These are phyloP conservation scores for Kazachstania bromeliacearum DNA, from an alignment of 805 yeast genomes.

Conservation along the genomic window DNA sequence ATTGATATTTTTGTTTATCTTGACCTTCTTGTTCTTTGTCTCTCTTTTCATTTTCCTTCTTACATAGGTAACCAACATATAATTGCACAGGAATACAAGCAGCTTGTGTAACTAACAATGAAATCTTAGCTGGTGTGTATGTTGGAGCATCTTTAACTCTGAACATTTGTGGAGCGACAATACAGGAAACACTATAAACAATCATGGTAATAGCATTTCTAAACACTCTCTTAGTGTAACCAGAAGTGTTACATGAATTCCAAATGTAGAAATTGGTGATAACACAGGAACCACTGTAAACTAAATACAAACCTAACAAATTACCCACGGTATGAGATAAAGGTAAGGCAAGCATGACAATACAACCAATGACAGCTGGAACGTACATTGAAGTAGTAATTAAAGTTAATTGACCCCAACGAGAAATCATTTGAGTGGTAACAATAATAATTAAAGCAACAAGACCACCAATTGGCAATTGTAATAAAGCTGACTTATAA, in stretches of 20 bases:
- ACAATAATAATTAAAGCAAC: conserved; percentile 35
- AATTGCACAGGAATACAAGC: conserved; percentile 37
- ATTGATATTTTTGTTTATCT: conserved; percentile 33
- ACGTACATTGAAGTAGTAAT: conserved; percentile 33
- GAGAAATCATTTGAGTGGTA: conserved; percentile 32
- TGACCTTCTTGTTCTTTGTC: conserved; percentile 32
- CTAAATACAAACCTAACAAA: conserved; percentile 39
- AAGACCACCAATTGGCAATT: conserved; percentile 49
- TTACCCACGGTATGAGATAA: conserved; percentile 36
- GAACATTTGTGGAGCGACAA: conserved; percentile 59
- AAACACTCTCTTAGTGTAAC: conserved; percentile 47
- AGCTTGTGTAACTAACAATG: conserved; percentile 42
- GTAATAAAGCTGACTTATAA: conserved; percentile 39
- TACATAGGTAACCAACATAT: conserved; percentile 35
- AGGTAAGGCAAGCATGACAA: conserved; percentile 34
- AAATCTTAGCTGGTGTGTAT: conserved; percentile 49
- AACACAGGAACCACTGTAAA: conserved; percentile 47
- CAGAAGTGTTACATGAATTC: conserved; percentile 55
- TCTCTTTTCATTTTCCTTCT: conserved; percentile 42
- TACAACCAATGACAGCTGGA: conserved; percentile 43
- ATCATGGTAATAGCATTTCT: conserved; percentile 48
- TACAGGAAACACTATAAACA: conserved; percentile 48
- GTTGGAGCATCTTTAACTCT: conserved; percentile 41
- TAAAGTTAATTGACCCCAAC: conserved; percentile 30
- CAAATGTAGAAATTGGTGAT: conserved; percentile 52